These are phyloP conservation scores for Yarrowia sp. DNA, from an alignment of 805 yeast species.

Conservation along the genomic window DNA sequence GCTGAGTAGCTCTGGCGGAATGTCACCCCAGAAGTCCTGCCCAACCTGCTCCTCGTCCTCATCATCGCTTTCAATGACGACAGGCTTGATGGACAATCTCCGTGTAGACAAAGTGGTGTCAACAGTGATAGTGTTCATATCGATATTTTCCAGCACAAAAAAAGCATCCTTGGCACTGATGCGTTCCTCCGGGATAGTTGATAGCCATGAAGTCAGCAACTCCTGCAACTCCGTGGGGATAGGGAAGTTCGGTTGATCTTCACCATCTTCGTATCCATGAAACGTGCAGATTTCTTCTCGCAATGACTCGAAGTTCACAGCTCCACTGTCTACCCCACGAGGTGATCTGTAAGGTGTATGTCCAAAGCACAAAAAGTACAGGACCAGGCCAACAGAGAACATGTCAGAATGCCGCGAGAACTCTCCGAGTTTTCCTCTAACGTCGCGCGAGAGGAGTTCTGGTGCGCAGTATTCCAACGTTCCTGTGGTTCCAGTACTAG, in stretches of 20 bases:
- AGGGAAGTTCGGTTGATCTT: constrained; percentile 27
- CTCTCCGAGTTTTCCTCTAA: constrained; percentile 44
- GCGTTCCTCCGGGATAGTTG: constrained; percentile 41
- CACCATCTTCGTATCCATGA: constrained; percentile 38
- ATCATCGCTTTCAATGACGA: neutral
- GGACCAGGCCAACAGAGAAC: constrained; percentile 80
- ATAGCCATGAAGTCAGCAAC: constrained; percentile 43
- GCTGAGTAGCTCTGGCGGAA: neutral
- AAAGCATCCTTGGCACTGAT: constrained; percentile 46
- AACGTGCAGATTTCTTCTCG: constrained; percentile 40
- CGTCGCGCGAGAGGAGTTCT: constrained; percentile 50
- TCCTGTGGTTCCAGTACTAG: constrained; percentile 81
- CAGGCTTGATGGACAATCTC: neutral
- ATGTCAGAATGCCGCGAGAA: constrained; percentile 73
- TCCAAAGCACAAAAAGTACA: constrained; percentile 70
- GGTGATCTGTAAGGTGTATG: constrained; percentile 53
- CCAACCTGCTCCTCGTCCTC: neutral
- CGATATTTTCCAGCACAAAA: neutral
- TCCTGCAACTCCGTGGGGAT: constrained; percentile 33
- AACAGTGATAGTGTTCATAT: neutral
- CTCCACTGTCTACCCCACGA: constrained; percentile 31
- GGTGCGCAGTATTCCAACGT: constrained; percentile 89
- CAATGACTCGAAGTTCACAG: constrained; percentile 37
- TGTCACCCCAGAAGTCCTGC: neutral
- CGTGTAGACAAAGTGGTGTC: neutral